Evolutionary conservation across 805 yeast genomes (phyloP), one percentile per base, ranked within the genome.

Genomic region (Barnettozyma siamensis): DNA sequence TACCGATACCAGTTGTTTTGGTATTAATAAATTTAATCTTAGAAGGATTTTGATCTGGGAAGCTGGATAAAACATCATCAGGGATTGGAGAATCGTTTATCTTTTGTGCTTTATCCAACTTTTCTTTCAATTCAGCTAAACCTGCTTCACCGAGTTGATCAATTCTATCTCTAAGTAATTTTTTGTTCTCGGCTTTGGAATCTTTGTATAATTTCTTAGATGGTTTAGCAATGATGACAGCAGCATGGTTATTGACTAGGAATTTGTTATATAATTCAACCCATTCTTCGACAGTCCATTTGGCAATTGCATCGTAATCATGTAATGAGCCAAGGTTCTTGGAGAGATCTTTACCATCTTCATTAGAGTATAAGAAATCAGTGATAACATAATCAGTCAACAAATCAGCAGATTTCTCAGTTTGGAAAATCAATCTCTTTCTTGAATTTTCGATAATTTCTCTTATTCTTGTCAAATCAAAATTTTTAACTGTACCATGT

Each of bases 31-130:
- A 88, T 7, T 72, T 63, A 37, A 93, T 87, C 35, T 73, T 74
- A 1, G 82, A 67, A 0, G 93, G 88, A 55, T 88, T 86, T 5
- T 95, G 89, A 19, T 75, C 72, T 3, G 75, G 75, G 61, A 88
- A 88, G 20, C 69, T 56, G 3, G 72, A 65, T 16, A 91, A 59
- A 6, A 88, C 63, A 1, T 70, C 71, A 10, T 75, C 72, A 1
- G 98, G 97, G 46, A 93, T 83, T 18, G 84, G 83, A n/a, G 54
- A 64, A 56, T 87, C 84, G 59, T 91, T 91, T 35, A 67, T 70
- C 2, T 58, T 66, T 51, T 78, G 80, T 0, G 97, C 97, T 0
- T 55, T 46, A 20, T 78, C 70, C 31, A 93, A 65, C 37, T 67
- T 65, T 20, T 69, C 58, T 11, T 65, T 75, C 32, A 86, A 62